Evolutionary conservation across 1,284 basidiomycete genomes (phyloP), one percentile per base, ranked within the genome.

Genomic region (Pseudozyma thailandica): DNA sequence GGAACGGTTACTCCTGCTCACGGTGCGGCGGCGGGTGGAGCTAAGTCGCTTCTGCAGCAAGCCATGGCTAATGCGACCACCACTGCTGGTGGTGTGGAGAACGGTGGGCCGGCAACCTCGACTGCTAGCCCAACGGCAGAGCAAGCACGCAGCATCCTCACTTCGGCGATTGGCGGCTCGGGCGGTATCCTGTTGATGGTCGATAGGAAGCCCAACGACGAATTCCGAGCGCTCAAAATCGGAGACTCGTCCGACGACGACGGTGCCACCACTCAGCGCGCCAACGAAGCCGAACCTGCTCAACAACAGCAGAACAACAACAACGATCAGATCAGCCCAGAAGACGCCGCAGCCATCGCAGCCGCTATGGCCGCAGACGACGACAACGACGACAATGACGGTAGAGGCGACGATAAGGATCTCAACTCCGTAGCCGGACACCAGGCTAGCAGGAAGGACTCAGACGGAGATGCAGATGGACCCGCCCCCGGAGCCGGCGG

Each of bases 101-200:
- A 38, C 20, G 49, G 43, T 16, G 27, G 49, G 13, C 50, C 49
- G 20, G 21, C 25, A n/a, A 35, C 27, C 9, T 18, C 23, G 20
- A 16, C 31, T 27, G 42, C 30, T 8, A 27, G 64, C 12, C 64
- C 55, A 3, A 54, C 59, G n/a, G 66, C 72, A 5, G 64, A 68
- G 35, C 53, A 61, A 35, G 77, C 76, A 18, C 73, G 80, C 13
- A 59, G 54, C 23, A 64, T 80, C 31, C 57, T 75, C 25, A 58
- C 62, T 16, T 78, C 77, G 3, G 59, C 68, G 12, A 74, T 77
- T n/a, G 78, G 72, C 15, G 73, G 77, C 10, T 72, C 75, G 13
- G 79, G 79, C 25, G 80, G 80, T 4, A 82, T 82, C 30, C 16
- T 82, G 55, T 58, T 82, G 41, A 72, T 82, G 53, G 46, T 75